Conservation (phyloP, 805 yeast species). For the Kuraishia hungarica region DNA sequence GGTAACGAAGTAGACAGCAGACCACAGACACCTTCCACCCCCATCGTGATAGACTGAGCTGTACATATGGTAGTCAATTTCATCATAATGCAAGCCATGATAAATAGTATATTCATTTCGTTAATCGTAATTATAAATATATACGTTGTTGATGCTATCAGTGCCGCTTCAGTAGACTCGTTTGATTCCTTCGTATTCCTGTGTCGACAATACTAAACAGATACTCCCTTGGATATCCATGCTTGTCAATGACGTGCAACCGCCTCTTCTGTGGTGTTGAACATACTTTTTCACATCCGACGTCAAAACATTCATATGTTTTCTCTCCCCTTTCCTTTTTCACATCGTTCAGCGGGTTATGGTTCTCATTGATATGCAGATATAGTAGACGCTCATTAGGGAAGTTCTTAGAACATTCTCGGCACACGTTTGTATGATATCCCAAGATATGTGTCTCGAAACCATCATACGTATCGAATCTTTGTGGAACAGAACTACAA, state of each 20-base stretch:
- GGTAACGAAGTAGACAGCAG: not conserved
- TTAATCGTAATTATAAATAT: not conserved
- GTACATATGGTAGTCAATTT: not conserved
- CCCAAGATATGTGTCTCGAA: slow-evolving; percentile 18
- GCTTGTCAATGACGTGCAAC: slow-evolving; percentile 41
- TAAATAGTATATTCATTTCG: no score
- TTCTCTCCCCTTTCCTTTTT: slow-evolving; percentile 29
- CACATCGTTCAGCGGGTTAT: slow-evolving; percentile 36
- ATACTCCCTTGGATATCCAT: slow-evolving; percentile 34
- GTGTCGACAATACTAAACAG: slow-evolving; percentile 19
- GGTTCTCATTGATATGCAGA: slow-evolving; percentile 44
- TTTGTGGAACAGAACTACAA: slow-evolving; percentile 8
- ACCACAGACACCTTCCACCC: not conserved
- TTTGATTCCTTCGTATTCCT: slow-evolving; percentile 14
- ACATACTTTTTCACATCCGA: slow-evolving; percentile 31
- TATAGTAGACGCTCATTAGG: slow-evolving; percentile 33
- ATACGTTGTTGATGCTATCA: not conserved
- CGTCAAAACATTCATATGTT: slow-evolving; percentile 33
- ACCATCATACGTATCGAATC: slow-evolving; percentile 5
- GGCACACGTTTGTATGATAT: slow-evolving; percentile 23
- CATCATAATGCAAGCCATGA: not conserved
- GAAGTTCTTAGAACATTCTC: slow-evolving; percentile 28
- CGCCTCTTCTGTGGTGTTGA: slow-evolving; percentile 29
- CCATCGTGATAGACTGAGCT: not conserved
- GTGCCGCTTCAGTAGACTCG: slow-evolving; percentile 12